Conservation (phyloP, 768 basidiomycete species). For the Tulasnella sp. region DNA sequence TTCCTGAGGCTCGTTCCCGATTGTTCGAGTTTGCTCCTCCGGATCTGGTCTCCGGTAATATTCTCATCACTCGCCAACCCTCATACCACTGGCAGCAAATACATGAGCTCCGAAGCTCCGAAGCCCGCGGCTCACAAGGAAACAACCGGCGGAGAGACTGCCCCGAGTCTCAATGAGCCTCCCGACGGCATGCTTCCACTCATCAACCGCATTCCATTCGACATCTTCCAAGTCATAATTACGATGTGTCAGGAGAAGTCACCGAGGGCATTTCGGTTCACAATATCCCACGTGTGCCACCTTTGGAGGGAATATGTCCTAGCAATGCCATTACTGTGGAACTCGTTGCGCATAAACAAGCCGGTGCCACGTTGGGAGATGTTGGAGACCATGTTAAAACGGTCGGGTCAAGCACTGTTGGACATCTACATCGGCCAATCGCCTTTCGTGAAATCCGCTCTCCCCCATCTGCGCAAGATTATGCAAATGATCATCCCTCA, state of each 20-base stretch:
- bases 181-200: background rate
- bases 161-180: background rate
- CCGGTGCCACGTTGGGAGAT: background rate
- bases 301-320: background rate
- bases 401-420: background rate
- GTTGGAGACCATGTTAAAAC: background rate
- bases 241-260: background rate
- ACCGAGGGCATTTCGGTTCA: background rate
- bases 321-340: background rate
- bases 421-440: background rate
- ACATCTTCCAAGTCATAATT: slow-evolving; percentile 2
- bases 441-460: background rate
- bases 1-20: too few species aligned
- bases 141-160: background rate
- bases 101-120: background rate
- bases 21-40: background rate
- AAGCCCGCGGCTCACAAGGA: background rate
- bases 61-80: too few species aligned
- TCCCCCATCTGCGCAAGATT: background rate
- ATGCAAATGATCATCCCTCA: background rate
- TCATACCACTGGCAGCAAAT: background rate
- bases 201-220: background rate
- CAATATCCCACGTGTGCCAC: background rate
- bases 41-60: too few species aligned
- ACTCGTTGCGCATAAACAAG: background rate